Conservation (phyloP, 1,139 yeast genomes). For the Saccharomycopsis crataegensis region DNA sequence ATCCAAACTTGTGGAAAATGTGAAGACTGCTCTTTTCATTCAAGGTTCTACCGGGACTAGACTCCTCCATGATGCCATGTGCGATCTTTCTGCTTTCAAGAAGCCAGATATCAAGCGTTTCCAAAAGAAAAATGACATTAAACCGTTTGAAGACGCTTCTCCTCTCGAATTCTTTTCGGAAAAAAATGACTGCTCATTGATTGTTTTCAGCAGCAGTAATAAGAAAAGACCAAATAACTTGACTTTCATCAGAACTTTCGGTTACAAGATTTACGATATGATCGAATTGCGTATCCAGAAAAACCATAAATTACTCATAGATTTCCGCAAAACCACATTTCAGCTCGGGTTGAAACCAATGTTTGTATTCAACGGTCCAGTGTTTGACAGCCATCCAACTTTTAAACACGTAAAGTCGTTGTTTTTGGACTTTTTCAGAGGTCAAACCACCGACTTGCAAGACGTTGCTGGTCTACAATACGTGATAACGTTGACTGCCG, state of each 20-base stretch:
- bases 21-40: slow-evolving; percentile 82
- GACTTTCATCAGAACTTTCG: slow-evolving; percentile 84
- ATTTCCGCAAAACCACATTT: slow-evolving; percentile 76
- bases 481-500: slow-evolving; percentile 75
- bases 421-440: slow-evolving; percentile 87
- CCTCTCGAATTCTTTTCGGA: slow-evolving; percentile 87
- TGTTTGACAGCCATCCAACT: slow-evolving; percentile 83
- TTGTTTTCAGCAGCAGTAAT: slow-evolving; percentile 76
- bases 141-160: slow-evolving; percentile 90
- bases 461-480: slow-evolving; percentile 95
- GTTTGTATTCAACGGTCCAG: slow-evolving; percentile 89
- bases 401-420: slow-evolving; percentile 80
- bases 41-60: slow-evolving; percentile 84
- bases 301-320: slow-evolving; percentile 64
- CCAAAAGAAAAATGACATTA: slow-evolving; percentile 76
- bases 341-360: slow-evolving; percentile 89
- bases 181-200: slow-evolving; percentile 82
- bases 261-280: slow-evolving; percentile 88
- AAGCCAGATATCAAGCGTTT: slow-evolving; percentile 89
- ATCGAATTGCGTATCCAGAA: slow-evolving; percentile 74
- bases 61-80: slow-evolving; percentile 79
- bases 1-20: slow-evolving; percentile 83
- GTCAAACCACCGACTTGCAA: slow-evolving; percentile 73
- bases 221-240: slow-evolving; percentile 92
- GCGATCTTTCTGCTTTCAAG: slow-evolving; percentile 83